A percentile compares a stretch with the other conserved stretches of the same genome.
Conservation (phyloP, 352 stramenopile species). For the Phytophthora hibernalis region DNA sequence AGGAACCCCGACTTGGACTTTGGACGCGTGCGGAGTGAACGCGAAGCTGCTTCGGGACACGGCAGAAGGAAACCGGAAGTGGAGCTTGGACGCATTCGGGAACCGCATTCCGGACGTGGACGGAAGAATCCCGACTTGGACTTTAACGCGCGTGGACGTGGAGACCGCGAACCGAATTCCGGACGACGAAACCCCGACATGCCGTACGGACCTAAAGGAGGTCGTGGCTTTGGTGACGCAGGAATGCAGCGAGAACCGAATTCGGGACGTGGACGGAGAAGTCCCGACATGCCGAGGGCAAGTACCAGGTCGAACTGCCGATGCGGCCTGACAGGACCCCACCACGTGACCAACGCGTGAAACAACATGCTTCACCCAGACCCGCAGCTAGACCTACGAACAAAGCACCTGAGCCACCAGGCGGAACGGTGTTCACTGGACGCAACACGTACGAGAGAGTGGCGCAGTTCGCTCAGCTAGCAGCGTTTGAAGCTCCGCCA, state of each 20-base stretch:
- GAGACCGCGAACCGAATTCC: constrained; percentile 22
- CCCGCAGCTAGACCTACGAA: constrained; percentile 15
- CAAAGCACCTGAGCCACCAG: constrained; percentile 9
- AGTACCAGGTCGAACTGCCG: constrained; percentile 17
- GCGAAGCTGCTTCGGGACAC: no score
- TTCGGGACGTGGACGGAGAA: constrained; percentile 24
- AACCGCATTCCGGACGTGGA: constrained; percentile 24
- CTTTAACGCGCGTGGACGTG: no score
- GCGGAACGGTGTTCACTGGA: constrained; percentile 39
- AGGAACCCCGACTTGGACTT: constrained; percentile 11
- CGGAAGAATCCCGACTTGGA: no score
- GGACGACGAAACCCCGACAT: constrained; percentile 12
- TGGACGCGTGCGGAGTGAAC: no score
- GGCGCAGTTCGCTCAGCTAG: constrained; percentile 39
- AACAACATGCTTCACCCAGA: constrained; percentile 24
- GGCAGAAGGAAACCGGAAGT: no score
- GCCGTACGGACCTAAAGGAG: constrained; percentile 11
- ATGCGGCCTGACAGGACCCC: constrained; percentile 9
- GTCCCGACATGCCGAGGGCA: background rate
- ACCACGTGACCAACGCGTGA: constrained; percentile 12
- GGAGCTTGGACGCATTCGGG: no score
- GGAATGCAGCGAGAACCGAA: constrained; percentile 20
- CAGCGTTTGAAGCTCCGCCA: constrained; percentile 37
- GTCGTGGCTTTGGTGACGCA: no score
- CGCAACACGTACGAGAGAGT: constrained; percentile 36